Conservation (phyloP, 352 stramenopile species). For the Phytophthora sp. region DNA sequence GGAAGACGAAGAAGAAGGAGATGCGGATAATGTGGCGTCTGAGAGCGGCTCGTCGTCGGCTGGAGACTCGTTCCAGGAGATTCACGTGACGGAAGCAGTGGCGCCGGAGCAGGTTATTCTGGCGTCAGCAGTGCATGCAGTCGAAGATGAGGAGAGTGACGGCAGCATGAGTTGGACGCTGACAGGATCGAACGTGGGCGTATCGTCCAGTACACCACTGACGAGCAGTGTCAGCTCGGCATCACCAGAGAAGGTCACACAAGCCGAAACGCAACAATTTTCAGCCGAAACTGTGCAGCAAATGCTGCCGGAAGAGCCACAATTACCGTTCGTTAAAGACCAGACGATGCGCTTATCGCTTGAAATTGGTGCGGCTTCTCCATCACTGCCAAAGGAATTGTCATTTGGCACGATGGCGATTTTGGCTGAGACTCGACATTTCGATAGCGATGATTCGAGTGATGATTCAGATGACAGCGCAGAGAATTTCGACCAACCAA, state of each 20-base stretch:
- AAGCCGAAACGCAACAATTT: not conserved
- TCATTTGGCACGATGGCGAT: constrained; percentile 36
- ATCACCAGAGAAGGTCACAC: constrained; percentile 19
- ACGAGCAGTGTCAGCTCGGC: constrained; percentile 21
- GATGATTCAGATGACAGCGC: constrained; percentile 27
- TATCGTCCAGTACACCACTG: constrained; percentile 15
- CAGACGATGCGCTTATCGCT: constrained; percentile 4
- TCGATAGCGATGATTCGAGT: constrained; percentile 40
- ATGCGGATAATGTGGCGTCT: constrained; percentile 21
- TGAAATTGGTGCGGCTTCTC: constrained; percentile 4
- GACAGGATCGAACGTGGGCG: constrained; percentile 22
- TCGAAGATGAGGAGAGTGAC: constrained; percentile 26
- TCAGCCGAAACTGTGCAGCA: not conserved
- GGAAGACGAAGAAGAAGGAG: constrained; percentile 11
- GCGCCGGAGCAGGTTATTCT: not conserved
- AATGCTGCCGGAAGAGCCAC: not conserved
- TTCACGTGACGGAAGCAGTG: constrained; percentile 19
- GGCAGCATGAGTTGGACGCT: constrained; percentile 26
- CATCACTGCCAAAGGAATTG: constrained; percentile 14
- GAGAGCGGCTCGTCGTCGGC: constrained; percentile 16
- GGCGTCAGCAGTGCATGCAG: not conserved
- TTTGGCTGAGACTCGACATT: constrained; percentile 32
- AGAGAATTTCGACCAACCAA: constrained; percentile 5
- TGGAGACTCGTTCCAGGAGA: constrained; percentile 21
- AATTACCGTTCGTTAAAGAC: not conserved